phyloP scores from a whole-genome alignment of 495 filamentous ascomycete genomes.

The Astrocystis sublimbata region DNA sequence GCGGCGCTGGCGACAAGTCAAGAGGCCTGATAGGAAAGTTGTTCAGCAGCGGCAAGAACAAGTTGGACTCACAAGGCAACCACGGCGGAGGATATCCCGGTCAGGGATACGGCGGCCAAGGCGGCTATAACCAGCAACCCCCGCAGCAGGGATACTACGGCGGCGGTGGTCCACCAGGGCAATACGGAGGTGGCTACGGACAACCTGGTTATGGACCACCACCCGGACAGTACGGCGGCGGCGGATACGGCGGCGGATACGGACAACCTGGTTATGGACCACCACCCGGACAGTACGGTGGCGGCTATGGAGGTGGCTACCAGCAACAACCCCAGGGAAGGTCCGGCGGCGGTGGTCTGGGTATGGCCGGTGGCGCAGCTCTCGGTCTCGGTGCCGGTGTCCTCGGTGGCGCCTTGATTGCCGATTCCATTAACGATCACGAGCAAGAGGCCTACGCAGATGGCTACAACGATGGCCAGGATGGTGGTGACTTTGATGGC shows the following conservation, averaged over 20 bases:
- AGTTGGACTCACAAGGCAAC: conserved; percentile 26
- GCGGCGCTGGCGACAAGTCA: conserved; percentile 36
- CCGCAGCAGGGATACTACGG: conserved; percentile 47
- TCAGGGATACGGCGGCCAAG: conserved; percentile 29
- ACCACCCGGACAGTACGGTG: conserved; percentile 22
- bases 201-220: conserved; percentile 19
- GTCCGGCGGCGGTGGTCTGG: conserved; percentile 59
- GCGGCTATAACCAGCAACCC: conserved; percentile 26
- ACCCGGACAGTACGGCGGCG: conserved; percentile 21
- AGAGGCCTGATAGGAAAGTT: conserved; percentile 59
- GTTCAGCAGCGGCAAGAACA: conserved; percentile 41
- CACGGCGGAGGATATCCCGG: conserved; percentile 21
- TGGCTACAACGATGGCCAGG: conserved; percentile 49
- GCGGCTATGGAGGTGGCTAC: conserved; percentile 34
- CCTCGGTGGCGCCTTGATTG: conserved; percentile 68
- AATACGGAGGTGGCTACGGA: conserved; percentile 37
- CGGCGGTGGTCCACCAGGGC: no score
- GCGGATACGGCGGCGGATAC: conserved; percentile 30
- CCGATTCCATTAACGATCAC: conserved; percentile 61
- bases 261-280: conserved; percentile 21
- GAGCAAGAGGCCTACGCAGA: conserved; percentile 54
- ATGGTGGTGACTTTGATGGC: conserved; percentile 35
- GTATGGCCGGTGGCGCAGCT: conserved; percentile 67
- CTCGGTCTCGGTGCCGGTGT: conserved; percentile 77
- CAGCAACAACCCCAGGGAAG: conserved; percentile 26